phyloP scores from a whole-genome alignment of 306 rosid species.

The Pyrus pyrifolia region DNA sequence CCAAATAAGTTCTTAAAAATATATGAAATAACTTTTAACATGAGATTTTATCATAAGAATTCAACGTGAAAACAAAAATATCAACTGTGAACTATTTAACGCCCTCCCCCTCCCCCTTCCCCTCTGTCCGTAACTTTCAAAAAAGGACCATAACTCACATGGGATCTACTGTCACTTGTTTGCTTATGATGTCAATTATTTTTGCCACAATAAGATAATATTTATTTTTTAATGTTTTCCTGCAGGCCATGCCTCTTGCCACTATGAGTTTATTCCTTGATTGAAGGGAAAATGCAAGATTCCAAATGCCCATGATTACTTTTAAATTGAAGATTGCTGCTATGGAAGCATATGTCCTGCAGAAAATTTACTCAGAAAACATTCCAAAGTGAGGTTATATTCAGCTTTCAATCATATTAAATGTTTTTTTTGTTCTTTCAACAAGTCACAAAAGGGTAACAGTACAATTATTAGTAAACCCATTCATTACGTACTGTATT shows the following conservation, averaged over 20 bases:
- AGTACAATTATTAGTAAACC: no score
- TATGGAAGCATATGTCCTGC: slow-evolving; percentile 4
- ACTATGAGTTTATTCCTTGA: slow-evolving; percentile 44
- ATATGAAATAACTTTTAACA: neutral
- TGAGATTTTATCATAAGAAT: fast-evolving
- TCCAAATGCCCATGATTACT: neutral
- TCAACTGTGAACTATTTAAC: no score
- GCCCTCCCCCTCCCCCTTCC: no score
- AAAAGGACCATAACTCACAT: neutral
- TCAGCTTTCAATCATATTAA: no score
- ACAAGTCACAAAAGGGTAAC: no score
- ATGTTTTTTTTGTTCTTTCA: no score
- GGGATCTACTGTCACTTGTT: neutral
- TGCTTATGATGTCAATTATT: neutral
- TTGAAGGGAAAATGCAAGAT: slow-evolving; percentile 4
- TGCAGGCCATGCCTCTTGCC: slow-evolving; percentile 63
- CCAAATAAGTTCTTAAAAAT: no score
- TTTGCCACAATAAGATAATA: no score
- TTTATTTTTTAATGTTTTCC: neutral
- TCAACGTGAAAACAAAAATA: no score
- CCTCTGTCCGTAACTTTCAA: no score
- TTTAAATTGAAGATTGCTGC: neutral
- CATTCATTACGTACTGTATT: no score
- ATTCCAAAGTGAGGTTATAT: no score
- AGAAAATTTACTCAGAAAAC: neutral